phyloP scores from a whole-genome alignment of 2,329 filamentous ascomycete genomes.

The Graphilbum ipis-grandicollis region DNA sequence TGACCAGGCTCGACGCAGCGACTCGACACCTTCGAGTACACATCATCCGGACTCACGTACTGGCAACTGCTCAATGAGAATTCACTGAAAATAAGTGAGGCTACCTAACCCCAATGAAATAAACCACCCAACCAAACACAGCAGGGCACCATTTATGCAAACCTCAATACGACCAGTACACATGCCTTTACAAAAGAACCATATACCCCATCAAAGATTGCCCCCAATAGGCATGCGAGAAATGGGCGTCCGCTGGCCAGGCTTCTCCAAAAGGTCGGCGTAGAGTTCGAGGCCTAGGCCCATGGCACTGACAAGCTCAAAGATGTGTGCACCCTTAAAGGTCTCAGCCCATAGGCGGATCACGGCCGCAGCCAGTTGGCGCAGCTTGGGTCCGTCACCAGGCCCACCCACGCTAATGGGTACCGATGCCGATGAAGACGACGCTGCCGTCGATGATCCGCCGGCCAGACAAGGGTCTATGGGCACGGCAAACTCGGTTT shows the following conservation, averaged over 20 bases:
- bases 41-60: no score
- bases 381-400: conserved; percentile 31
- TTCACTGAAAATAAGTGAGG: no score
- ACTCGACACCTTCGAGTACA: no score
- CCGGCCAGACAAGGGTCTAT: conserved; percentile 36
- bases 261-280: conserved; percentile 38
- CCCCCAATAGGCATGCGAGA: conserved; percentile 13
- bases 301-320: conserved; percentile 42
- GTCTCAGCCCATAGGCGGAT: conserved; percentile 44
- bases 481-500: conserved; percentile 44
- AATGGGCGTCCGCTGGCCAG: conserved; percentile 27
- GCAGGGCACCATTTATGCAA: no score
- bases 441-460: conserved; percentile 9
- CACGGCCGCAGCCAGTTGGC: conserved; percentile 39
- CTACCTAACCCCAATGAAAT: no score
- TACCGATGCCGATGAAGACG: background rate
- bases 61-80: no score
- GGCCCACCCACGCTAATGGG: conserved; percentile 15
- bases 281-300: conserved; percentile 38
- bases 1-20: no score
- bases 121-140: no score
- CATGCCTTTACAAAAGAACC: background rate
- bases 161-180: no score
- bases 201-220: background rate
- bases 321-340: conserved; percentile 43